phyloP scores from a whole-genome alignment of 495 filamentous ascomycete genomes.

The Elasticomyces elasticus region DNA sequence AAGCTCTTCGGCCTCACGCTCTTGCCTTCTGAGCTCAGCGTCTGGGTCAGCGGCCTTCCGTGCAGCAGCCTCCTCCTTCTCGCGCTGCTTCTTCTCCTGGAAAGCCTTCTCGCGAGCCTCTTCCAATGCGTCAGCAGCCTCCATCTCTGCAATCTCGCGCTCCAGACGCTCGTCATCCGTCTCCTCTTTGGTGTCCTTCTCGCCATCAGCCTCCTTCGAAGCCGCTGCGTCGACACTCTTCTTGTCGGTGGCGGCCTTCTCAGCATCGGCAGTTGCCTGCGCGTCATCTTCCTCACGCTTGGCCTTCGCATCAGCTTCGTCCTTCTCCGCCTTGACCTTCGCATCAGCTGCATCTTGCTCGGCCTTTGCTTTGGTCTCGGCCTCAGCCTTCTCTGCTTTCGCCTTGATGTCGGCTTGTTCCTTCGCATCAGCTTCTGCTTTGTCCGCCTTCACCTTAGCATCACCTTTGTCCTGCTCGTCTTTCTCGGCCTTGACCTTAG shows the following conservation, averaged over 20 bases:
- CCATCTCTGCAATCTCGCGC: constrained; percentile 35
- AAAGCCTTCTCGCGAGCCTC: constrained; percentile 32
- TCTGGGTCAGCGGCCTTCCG: constrained; percentile 27
- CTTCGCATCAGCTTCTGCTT: too few relatives aligned
- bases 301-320: constrained; percentile 27
- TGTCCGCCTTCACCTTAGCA: constrained; percentile 31
- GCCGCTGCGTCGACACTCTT: neutral
- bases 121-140: constrained; percentile 29
- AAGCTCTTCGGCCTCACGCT: constrained; percentile 34
- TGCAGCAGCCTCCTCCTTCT: constrained; percentile 25
- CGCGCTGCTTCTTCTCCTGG: constrained; percentile 30
- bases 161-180: constrained; percentile 32
- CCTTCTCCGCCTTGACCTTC: constrained; percentile 43
- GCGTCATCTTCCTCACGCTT: neutral
- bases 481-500: constrained; percentile 23
- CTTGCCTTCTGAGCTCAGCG: constrained; percentile 30
- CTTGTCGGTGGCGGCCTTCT: neutral
- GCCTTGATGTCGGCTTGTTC: constrained; percentile 30
- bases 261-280: neutral
- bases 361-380: constrained; percentile 30
- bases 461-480: constrained; percentile 24
- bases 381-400: constrained; percentile 12
- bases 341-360: constrained; percentile 16
- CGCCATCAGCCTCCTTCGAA: too few relatives aligned
- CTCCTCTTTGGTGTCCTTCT: constrained; percentile 18